Base-by-base conservation (phyloP, 129 eudicot genomes). In the Glebionis coronaria region DNA sequence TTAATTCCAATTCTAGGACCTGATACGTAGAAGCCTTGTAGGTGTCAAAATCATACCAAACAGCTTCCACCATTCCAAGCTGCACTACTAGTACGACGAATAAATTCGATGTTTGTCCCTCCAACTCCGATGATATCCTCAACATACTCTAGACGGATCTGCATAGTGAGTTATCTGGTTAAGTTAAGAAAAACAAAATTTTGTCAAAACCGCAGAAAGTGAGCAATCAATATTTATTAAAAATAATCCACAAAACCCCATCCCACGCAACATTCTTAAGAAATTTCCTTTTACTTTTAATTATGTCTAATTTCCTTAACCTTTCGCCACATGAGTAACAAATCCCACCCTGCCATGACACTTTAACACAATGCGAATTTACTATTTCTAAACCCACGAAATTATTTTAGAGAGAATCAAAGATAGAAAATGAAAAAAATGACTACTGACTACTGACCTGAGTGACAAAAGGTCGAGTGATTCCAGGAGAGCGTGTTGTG, bases 111-210 rank as follows among this genome's bases (percentile, higher is more conserved):
- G 62, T 88, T 91, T 53, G 91, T 65, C 71, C 98, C 98, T 19
- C 81, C 85, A 63, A 80, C 79, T 52, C 98, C 98, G 45, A 91
- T 91, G 12, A 91, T 88, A 73, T 83, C 96, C 63, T 85, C 88
- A 9, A 96, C 96, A 67, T 83, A 88, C 3, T 76, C 65, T 3
- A 91, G 78, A 1, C 91, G 98, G 78, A 91, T 86, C 81, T 91
- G 96, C 96, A 88, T 88, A 6, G 88, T 91, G 90, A 50, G 90
- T 70, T 46, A 91, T 62, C 96, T 88, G 75, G 7, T 66, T 70
- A 12, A 68, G 21, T 15, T 6, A 69, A 16, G 47, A 78, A 74
- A 14, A 62, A 35, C 42, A 15, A 2, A 53, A 71, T 14, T 0
- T 47, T 51, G 46, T 54, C 18, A 49, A 12, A 14, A 49, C 16